Base-by-base conservation (phyloP, 345 rosid species). In the Citrus medica region DNA sequence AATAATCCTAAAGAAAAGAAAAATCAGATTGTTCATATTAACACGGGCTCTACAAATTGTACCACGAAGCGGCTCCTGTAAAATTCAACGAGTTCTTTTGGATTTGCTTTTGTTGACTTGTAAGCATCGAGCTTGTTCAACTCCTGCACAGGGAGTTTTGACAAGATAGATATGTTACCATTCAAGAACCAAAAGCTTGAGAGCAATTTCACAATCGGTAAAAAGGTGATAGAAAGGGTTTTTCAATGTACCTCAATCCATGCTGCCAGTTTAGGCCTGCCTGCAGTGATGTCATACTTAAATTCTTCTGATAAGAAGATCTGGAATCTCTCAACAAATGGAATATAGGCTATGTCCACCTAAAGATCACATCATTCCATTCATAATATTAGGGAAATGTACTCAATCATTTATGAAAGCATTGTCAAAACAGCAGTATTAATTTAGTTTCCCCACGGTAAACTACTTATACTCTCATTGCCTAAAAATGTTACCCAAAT, bases 291-390 rank as follows among this genome's bases (percentile, higher is more conserved):
- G 77, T 92, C 97, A 58, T 77, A 81, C 78, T 90, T 89, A 0
- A 79, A 86, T 40, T 75, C 81, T 59, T 94, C 95, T 2, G 66
- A 77, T 60, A 92, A 75, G 86, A 88, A 82, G 76, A 84, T 81
- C 17, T 88, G 90, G 83, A 88, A 89, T 83, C 95, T 88, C 73
- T 96, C 98, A 33, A 91, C 79, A 33, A 91, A 91, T 3, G 97
- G 83, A 69, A 88, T 85, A 73, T 88, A 91, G 35, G 95, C 94
- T 28, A 90, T 89, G 80, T 92, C 97, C 74, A 83, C 97, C 98
- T 94, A 81, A 24, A 59, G 63, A 83, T 32, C 63, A 25, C 22
- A 67, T 37, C 22, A 76, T 69, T 78, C 17, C 33, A 27, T 25
- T 60, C 33, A 60, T 27, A 60, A 9, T n/a, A 14, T 0, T 51